Conservation (phyloP, 305 asterid genomes). For the Ruellia speciosa region DNA sequence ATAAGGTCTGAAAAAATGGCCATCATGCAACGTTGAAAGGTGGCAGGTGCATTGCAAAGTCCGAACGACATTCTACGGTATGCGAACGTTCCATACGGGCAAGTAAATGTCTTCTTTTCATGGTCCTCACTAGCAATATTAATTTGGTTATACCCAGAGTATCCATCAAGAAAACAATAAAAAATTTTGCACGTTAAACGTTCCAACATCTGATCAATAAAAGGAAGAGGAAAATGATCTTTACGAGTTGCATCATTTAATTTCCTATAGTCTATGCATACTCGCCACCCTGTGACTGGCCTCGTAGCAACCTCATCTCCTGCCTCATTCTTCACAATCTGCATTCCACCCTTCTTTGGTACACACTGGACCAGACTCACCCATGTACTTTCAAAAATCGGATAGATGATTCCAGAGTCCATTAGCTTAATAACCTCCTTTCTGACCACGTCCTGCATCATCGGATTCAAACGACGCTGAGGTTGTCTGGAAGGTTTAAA, state of each 20-base stretch:
- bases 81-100: not conserved
- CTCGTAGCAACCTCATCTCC: not conserved
- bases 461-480: not conserved
- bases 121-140: no score
- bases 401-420: not conserved
- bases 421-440: not conserved
- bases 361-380: not conserved
- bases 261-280: not conserved
- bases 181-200: not conserved
- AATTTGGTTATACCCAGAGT: not conserved
- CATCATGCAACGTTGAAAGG: conserved; percentile 9
- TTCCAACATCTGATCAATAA: conserved; percentile 4
- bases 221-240: no score
- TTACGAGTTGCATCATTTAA: not conserved
- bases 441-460: not conserved
- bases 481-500: not conserved
- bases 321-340: not conserved
- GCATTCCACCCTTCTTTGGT: not conserved
- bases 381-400: not conserved
- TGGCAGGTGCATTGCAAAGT: conserved; percentile 9
- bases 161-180: conserved; percentile 10
- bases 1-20: not conserved
- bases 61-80: not conserved
- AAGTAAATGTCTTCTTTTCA: no score
- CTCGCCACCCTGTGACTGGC: not conserved